phyloP scores from a whole-genome alignment of 768 basidiomycete species.

The Kwoniella dejecticola region DNA sequence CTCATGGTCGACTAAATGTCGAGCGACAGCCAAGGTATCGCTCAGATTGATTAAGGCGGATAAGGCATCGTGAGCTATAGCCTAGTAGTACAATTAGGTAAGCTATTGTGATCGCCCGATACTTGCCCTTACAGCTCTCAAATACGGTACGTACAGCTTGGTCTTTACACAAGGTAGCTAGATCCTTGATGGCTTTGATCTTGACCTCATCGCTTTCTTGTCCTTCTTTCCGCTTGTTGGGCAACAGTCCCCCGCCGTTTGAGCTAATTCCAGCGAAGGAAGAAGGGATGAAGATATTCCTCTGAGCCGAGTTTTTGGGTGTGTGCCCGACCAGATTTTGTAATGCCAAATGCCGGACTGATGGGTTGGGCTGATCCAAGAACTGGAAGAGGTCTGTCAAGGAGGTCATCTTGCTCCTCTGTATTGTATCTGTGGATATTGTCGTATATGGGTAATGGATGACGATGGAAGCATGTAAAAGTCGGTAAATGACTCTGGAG shows the following conservation, averaged over 20 bases:
- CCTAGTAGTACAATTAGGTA: constrained; percentile 59
- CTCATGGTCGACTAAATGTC: constrained; percentile 67
- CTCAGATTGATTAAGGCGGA: constrained; percentile 91
- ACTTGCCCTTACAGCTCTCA: background rate
- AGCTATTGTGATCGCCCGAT: constrained; percentile 57
- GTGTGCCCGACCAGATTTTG: constrained; percentile 81
- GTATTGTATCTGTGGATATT: background rate
- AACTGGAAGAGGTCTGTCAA: constrained; percentile 75
- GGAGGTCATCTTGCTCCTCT: constrained; percentile 39
- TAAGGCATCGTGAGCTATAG: constrained; percentile 91
- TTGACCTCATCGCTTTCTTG: constrained; percentile 62
- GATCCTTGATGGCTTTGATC: constrained; percentile 63
- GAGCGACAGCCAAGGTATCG: constrained; percentile 71
- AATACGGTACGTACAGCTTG: constrained; percentile 66
- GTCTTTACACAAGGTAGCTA: constrained; percentile 85
- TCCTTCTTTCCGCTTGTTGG: constrained; percentile 33
- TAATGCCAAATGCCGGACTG: constrained; percentile 83
- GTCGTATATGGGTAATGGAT: background rate
- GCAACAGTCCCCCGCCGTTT: constrained; percentile 24
- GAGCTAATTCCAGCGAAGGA: constrained; percentile 26
- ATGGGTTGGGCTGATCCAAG: constrained; percentile 79
- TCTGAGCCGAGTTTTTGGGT: constrained; percentile 67
- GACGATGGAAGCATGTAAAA: background rate
- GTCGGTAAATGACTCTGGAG: background rate
- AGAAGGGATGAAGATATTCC: constrained; percentile 71